Percentiles rank a stretch among this genome's conserved stretches.
phyloP scores from a whole-genome alignment of 129 eudicot species.

The sunflower (Helianthus annuus) region DNA sequence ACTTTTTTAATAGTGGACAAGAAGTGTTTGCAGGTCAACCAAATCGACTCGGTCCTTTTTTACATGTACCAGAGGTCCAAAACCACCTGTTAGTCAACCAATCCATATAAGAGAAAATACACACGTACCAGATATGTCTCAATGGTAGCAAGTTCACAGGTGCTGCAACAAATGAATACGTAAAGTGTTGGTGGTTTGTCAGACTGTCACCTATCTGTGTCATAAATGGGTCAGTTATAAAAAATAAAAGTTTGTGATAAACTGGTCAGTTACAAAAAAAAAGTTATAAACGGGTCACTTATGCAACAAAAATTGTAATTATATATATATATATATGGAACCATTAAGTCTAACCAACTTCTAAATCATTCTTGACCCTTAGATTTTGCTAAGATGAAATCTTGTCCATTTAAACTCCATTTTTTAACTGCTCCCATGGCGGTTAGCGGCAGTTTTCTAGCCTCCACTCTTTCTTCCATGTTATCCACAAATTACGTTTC shows the following conservation, averaged over 20 bases:
- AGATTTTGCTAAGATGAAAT: no score
- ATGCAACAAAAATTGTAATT: no score
- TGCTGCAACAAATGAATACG: slow-evolving; percentile 83
- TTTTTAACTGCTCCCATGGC: no score
- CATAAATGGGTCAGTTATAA: slow-evolving; percentile 19
- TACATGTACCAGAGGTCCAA: neutral
- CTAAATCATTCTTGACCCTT: no score
- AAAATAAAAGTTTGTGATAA: neutral
- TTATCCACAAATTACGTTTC: no score
- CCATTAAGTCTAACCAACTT: no score
- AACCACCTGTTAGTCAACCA: neutral
- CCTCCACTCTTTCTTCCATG: no score
- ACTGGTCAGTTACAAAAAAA: neutral
- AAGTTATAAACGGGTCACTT: no score
- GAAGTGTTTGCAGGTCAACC: neutral
- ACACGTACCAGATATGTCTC: slow-evolving; percentile 91
- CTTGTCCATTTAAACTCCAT: no score
- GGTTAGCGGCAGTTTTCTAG: no score
- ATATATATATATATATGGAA: no score
- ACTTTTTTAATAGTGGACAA: neutral
- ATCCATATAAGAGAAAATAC: slow-evolving; percentile 13
- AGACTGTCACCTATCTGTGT: slow-evolving; percentile 83
- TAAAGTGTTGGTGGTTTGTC: slow-evolving; percentile 77
- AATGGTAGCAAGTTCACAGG: slow-evolving; percentile 78
- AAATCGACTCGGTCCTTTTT: neutral